A percentile compares a stretch with the other conserved stretches of the same genome.
These are phyloP conservation scores for Beauveria medogensis DNA, from an alignment of 2,329 filamentous ascomycete species.

Conservation along the genomic window DNA sequence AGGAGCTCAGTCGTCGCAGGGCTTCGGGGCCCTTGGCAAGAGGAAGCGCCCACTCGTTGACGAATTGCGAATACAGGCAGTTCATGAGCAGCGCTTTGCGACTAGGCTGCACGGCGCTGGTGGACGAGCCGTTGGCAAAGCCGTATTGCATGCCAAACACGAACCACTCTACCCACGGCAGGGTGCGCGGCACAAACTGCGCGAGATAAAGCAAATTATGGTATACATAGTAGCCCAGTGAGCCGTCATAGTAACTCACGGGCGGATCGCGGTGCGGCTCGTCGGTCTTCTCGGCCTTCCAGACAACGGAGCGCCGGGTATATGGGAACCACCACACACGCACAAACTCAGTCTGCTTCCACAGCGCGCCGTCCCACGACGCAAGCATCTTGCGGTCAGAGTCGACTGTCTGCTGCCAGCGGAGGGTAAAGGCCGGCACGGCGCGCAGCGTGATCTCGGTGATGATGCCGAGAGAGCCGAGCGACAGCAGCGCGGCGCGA, in stretches of 20 bases:
- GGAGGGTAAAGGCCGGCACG: slow-evolving; percentile 71
- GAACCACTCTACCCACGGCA: slow-evolving; percentile 91
- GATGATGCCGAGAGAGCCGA: slow-evolving; percentile 86
- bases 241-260: slow-evolving; percentile 71
- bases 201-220: slow-evolving; percentile 80
- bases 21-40: slow-evolving; percentile 81
- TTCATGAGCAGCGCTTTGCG: slow-evolving; percentile 85
- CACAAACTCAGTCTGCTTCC: slow-evolving; percentile 81
- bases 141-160: slow-evolving; percentile 98
- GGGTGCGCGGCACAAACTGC: slow-evolving; percentile 66
- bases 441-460: slow-evolving; percentile 81
- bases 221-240: slow-evolving; percentile 80
- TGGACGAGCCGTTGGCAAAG: slow-evolving; percentile 62
- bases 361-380: slow-evolving; percentile 66
- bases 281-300: slow-evolving; percentile 74
- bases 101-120: slow-evolving; percentile 71
- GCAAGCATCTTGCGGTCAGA: slow-evolving; percentile 59
- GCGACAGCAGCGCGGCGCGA: slow-evolving; percentile 74
- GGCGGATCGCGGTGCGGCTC: slow-evolving; percentile 52
- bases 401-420: slow-evolving; percentile 76
- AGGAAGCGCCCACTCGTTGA: slow-evolving; percentile 96
- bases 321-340: slow-evolving; percentile 98
- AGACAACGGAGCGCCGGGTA: slow-evolving; percentile 77
- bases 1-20: slow-evolving; percentile 71
- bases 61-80: slow-evolving; percentile 95